Conservation (phyloP, 1,284 basidiomycete species). For the Sparassis latifolia region DNA sequence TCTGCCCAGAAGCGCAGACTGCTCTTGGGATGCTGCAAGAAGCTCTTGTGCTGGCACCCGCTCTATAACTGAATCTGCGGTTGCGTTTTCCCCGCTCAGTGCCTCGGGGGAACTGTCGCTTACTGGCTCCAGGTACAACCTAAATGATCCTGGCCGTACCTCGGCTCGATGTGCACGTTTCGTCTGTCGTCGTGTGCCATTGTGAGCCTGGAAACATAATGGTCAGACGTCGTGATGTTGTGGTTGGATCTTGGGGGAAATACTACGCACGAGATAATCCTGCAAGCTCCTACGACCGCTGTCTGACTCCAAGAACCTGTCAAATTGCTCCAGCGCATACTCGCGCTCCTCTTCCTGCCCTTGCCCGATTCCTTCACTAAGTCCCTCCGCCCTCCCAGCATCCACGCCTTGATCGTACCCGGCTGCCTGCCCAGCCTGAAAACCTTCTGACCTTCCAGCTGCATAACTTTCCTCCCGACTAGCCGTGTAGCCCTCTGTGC, state of each 20-base stretch:
- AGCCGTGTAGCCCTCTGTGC: slow-evolving; percentile 29
- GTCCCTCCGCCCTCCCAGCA: slow-evolving; percentile 32
- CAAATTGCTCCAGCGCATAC: slow-evolving; percentile 46
- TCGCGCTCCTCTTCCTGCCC: slow-evolving; percentile 44
- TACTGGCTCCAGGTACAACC: too few species aligned
- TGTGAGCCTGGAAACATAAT: too few species aligned
- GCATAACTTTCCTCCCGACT: slow-evolving; percentile 35
- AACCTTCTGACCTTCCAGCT: slow-evolving; percentile 39
- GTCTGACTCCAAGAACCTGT: slow-evolving; percentile 44
- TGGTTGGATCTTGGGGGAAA: not conserved
- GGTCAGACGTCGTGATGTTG: too few species aligned
- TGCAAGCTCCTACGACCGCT: slow-evolving; percentile 28
- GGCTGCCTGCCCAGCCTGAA: slow-evolving; percentile 34
- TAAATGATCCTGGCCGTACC: too few species aligned
- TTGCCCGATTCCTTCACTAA: slow-evolving; percentile 34
- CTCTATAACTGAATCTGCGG: too few species aligned
- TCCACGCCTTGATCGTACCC: slow-evolving; percentile 35
- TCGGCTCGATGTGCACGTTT: too few species aligned
- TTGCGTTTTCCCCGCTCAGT: too few species aligned
- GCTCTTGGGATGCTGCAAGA: too few species aligned
- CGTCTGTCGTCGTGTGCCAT: too few species aligned
- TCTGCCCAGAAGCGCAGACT: too few species aligned
- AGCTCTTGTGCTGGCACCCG: too few species aligned
- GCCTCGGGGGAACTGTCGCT: too few species aligned
- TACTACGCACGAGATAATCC: slow-evolving; percentile 10